phyloP scores from a whole-genome alignment of 306 rosid species.

The Rosa rugosa region DNA sequence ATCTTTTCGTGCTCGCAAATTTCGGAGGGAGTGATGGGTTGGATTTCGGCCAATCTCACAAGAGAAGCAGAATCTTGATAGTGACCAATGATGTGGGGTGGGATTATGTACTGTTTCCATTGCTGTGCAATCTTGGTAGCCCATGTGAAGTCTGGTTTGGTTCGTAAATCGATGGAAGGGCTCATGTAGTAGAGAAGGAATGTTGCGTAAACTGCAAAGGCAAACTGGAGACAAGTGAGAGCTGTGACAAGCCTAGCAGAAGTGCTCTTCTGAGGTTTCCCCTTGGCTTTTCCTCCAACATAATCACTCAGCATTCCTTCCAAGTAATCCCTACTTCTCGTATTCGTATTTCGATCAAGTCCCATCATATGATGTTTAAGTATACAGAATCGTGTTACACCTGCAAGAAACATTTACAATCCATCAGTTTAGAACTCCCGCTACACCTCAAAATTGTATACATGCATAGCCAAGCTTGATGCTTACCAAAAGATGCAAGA shows the following conservation, averaged over 20 bases:
- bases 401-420: conserved; percentile 34
- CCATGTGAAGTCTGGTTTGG: conserved; percentile 81
- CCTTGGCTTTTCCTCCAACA: conserved; percentile 57
- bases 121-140: conserved; percentile 76
- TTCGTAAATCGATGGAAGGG: conserved; percentile 68
- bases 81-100: conserved; percentile 62
- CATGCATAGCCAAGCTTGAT: not conserved
- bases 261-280: conserved; percentile 44
- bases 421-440: not conserved
- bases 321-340: conserved; percentile 59
- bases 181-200: conserved; percentile 85
- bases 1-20: conserved; percentile 80
- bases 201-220: conserved; percentile 87
- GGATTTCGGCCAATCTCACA: conserved; percentile 32
- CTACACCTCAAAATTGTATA: not conserved
- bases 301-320: conserved; percentile 91
- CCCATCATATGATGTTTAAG: conserved; percentile 41
- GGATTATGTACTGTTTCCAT: conserved; percentile 65
- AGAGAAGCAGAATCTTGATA: conserved; percentile 63
- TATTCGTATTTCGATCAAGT: conserved; percentile 36
- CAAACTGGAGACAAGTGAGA: conserved; percentile 83
- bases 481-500: conserved; percentile 36
- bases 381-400: conserved; percentile 26
- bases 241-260: conserved; percentile 60
- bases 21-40: conserved; percentile 38